phyloP scores from a whole-genome alignment of 495 filamentous ascomycete species.

The Sphaerosporella brunnea region DNA sequence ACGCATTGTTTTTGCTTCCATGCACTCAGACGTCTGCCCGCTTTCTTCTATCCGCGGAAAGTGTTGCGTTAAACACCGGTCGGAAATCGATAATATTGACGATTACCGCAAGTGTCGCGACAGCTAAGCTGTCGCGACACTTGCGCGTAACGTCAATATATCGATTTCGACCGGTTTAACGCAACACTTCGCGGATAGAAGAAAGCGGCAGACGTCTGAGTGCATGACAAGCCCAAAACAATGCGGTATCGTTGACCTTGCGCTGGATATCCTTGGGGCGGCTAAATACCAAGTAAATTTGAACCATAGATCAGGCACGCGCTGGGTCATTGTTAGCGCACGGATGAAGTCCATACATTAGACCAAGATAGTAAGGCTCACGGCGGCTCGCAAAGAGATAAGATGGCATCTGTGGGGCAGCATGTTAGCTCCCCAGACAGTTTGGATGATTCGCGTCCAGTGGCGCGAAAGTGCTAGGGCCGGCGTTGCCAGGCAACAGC shows the following conservation, averaged over 20 bases:
- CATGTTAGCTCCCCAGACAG: not conserved
- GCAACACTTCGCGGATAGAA: slow-evolving; percentile 76
- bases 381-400: slow-evolving; percentile 91
- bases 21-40: slow-evolving; percentile 95
- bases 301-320: slow-evolving; percentile 63
- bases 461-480: slow-evolving; percentile 5
- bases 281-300: slow-evolving; percentile 98
- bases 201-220: slow-evolving; percentile 83
- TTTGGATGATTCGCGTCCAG: not conserved
- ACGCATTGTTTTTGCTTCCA: slow-evolving; percentile 77
- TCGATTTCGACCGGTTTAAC: slow-evolving; percentile 76
- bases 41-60: slow-evolving; percentile 81
- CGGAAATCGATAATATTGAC: slow-evolving; percentile 66
- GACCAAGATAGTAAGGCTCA: slow-evolving; percentile 95
- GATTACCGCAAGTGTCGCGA: slow-evolving; percentile 68
- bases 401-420: slow-evolving; percentile 63
- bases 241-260: slow-evolving; percentile 70
- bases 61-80: slow-evolving; percentile 71
- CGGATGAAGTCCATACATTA: slow-evolving; percentile 97
- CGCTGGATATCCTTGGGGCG: slow-evolving; percentile 87
- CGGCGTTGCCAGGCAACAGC: too few species aligned
- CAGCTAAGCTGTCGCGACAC: slow-evolving; percentile 59
- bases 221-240: slow-evolving; percentile 96
- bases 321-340: slow-evolving; percentile 49
- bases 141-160: slow-evolving; percentile 66